Base-by-base conservation (phyloP, 2,329 filamentous ascomycete species). In the Stromatinia cepivora region DNA sequence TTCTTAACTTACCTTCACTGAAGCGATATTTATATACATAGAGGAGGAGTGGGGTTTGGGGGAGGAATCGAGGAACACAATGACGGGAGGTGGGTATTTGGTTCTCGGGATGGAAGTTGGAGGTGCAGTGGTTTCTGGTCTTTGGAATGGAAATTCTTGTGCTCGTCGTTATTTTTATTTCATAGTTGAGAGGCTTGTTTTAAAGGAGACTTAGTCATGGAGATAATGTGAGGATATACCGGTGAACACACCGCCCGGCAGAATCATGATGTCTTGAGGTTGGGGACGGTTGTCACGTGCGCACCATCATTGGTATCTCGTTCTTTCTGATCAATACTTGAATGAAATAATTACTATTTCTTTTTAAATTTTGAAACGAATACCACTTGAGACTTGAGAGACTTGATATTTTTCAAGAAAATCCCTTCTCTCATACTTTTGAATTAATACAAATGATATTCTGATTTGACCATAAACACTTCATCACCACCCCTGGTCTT, bases 21-120 rank as follows among this genome's bases (percentile, higher is more conserved):
- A 94, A 31, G 2, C 31, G 94, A 79, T 95, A 77, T 92, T 93
- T 73, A 95, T n/a, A n/a, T n/a, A n/a, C n/a, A n/a, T n/a, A n/a
- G n/a, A n/a, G n/a, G n/a, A n/a, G n/a, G n/a, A n/a, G n/a, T n/a
- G n/a, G n/a, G n/a, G n/a, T n/a, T n/a, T n/a, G n/a, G n/a, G n/a
- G n/a, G n/a, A n/a, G n/a, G n/a, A n/a, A n/a, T n/a, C n/a, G n/a
- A n/a, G n/a, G n/a, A n/a, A n/a, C n/a, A n/a, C n/a, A n/a, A n/a
- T n/a, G n/a, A n/a, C n/a, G n/a, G n/a, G n/a, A 86, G 85, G 11
- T 86, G 86, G n/a, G 34, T 22, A 2, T 39, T 22, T 54, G 39
- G 13, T 36, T 34, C n/a, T 7, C 31, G 15, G 3, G 52, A 48
- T 34, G 36, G n/a, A 25, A 25, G 20, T 28, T 48, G 22, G 17